Base-by-base conservation (phyloP, 805 yeast genomes). In the Kazachstania psychrophila region DNA sequence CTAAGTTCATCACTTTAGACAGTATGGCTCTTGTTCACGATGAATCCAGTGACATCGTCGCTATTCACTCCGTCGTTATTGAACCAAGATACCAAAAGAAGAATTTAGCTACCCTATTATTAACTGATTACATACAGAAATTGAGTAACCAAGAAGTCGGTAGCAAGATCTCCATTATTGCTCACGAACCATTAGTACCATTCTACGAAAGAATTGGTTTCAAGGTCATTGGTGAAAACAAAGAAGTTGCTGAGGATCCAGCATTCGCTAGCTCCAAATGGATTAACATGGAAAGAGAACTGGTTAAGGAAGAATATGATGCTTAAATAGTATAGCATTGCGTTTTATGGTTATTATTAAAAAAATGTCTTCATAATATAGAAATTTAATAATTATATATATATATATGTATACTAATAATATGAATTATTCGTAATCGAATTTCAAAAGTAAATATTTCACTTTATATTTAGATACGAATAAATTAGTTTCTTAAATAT, bases 41-140 rank as follows among this genome's bases (percentile, higher is more conserved):
- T 41, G 96, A 89, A 56, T 65, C 72, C 11, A 84, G 94, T 19
- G 64, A 75, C 32, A 66, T 69, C 28, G 75, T 89, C 40, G 96
- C 88, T 3, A 69, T 89, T 33, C 97, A 92, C 58, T 76, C 92
- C 4, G 64, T 89, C 17, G 88, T 77, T 2, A 74, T 92, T 19
- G 76, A 76, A 47, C 83, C 87, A 16, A 75, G 76, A 27, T 85
- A 76, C 70, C 85, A 79, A 56, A 84, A 88, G 41, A 73, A 77
- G 60, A 84, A 83, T 54, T 66, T 92, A 41, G 97, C 94, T 7
- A 75, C 94, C 11, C 65, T 87, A 40, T 63, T 89, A 52, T 61
- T 89, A 51, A 86, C 82, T 48, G 98, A 89, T 61, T 92, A 84
- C 62, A 72, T 88, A 43, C 96, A 92, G 60, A 84, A 89, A 54